phyloP scores from a whole-genome alignment of 164 flowering plant species.

The Dillenia suffruticosa region DNA sequence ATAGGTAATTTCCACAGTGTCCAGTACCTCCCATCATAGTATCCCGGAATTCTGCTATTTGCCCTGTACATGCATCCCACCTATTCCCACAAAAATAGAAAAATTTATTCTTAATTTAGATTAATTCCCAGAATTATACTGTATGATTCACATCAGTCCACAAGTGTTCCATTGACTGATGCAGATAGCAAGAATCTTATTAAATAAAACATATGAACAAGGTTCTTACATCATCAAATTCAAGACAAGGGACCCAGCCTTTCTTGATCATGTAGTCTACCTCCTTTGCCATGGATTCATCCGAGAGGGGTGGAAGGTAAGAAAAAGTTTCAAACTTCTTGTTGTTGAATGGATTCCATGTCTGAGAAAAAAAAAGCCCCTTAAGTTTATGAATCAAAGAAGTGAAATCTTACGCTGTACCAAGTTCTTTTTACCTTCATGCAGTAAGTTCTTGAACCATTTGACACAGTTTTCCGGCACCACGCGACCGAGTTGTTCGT shows the following conservation, averaged over 20 bases:
- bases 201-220: too few relatives aligned
- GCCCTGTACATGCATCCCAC: conserved; percentile 43
- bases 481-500: conserved; percentile 36
- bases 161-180: too few relatives aligned
- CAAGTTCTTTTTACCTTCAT: conserved; percentile 49
- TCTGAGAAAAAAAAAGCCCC: conserved; percentile 21
- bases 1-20: conserved; percentile 79
- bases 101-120: too few relatives aligned
- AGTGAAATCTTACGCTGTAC: too few relatives aligned
- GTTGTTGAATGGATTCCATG: conserved; percentile 67
- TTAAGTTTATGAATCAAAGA: too few relatives aligned
- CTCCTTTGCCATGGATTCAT: conserved; percentile 56
- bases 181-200: too few relatives aligned
- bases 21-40: conserved; percentile 85
- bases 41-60: conserved; percentile 62
- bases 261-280: conserved; percentile 61
- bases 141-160: too few relatives aligned
- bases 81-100: conserved; percentile 18
- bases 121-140: too few relatives aligned
- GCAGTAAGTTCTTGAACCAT: conserved; percentile 50
- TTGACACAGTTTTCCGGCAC: conserved; percentile 47
- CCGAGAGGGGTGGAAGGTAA: conserved; percentile 61
- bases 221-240: conserved; percentile 57
- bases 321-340: conserved; percentile 73
- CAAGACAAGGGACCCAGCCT: conserved; percentile 75